Evolutionary conservation across 352 stramenopile genomes (phyloP).

Genomic region (Globisporangium apiculatum): DNA sequence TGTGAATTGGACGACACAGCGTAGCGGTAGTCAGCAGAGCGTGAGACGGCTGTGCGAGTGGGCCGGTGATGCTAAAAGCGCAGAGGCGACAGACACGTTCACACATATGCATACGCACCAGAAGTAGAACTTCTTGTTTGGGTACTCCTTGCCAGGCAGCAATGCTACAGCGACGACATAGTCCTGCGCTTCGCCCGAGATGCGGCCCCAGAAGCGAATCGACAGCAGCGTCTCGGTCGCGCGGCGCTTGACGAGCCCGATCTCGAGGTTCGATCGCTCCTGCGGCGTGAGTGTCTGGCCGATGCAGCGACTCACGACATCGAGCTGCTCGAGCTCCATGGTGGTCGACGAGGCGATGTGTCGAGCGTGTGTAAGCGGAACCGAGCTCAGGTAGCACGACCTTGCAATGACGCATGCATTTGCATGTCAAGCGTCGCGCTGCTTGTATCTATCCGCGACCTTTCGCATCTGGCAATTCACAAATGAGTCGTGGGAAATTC

Average conservation of each 20-base stretch:
- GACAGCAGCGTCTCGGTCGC: slow-evolving; percentile 53
- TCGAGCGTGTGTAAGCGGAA: background rate
- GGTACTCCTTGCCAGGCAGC: slow-evolving; percentile 51
- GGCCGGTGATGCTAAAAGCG: no score
- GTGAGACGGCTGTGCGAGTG: no score
- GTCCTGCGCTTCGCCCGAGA: slow-evolving; percentile 54
- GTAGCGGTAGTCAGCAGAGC: no score
- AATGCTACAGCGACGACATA: slow-evolving; percentile 63
- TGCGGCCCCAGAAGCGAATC: slow-evolving; percentile 68
- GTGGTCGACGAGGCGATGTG: background rate
- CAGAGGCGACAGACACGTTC: no score
- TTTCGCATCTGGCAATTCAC: background rate
- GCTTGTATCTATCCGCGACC: background rate
- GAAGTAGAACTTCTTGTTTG: slow-evolving; percentile 85
- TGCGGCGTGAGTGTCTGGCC: slow-evolving; percentile 63
- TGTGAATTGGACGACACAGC: no score
- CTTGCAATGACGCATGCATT: no score
- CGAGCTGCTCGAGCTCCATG: slow-evolving; percentile 76
- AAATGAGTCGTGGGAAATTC: background rate
- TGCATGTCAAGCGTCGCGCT: no score
- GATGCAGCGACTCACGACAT: slow-evolving; percentile 61
- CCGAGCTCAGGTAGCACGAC: no score
- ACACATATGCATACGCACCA: slow-evolving; percentile 25
- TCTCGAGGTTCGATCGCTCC: slow-evolving; percentile 71
- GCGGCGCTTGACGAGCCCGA: slow-evolving; percentile 60